phyloP scores from a whole-genome alignment of 2,329 filamentous ascomycete species.

The Fusarium sp. region DNA sequence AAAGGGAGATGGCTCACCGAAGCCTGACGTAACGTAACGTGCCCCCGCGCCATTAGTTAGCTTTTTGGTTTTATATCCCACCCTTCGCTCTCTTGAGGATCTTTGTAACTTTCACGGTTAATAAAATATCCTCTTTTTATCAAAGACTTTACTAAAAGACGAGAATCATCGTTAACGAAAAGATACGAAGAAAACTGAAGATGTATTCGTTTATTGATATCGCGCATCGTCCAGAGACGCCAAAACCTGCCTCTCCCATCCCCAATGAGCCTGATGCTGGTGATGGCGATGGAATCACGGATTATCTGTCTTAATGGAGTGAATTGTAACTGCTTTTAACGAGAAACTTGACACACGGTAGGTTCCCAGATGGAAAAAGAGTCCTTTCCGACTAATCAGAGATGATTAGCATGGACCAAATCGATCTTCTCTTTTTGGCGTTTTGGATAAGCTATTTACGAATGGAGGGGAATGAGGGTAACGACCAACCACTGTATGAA shows the following conservation, averaged over 20 bases:
- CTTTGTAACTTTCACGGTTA: slow-evolving; percentile 2
- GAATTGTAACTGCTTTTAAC: neutral
- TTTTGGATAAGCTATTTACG: neutral
- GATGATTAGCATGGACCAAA: slow-evolving; percentile 25
- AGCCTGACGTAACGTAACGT: slow-evolving; percentile 39
- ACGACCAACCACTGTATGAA: too few relatives aligned
- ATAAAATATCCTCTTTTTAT: neutral
- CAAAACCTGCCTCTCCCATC: slow-evolving; percentile 49
- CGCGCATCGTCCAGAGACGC: slow-evolving; percentile 50
- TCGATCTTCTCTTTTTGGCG: slow-evolving; percentile 20
- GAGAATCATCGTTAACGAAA: neutral
- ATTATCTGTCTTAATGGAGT: slow-evolving; percentile 38
- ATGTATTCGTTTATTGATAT: slow-evolving; percentile 25
- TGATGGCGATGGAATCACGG: slow-evolving; percentile 51
- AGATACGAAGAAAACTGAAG: neutral
- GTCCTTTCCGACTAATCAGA: slow-evolving; percentile 30
- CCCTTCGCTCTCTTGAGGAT: neutral
- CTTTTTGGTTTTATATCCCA: slow-evolving; percentile 29
- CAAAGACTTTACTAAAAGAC: neutral
- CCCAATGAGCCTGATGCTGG: slow-evolving; percentile 50
- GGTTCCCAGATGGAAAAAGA: slow-evolving; percentile 3
- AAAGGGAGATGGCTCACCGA: slow-evolving; percentile 19
- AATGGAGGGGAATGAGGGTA: neutral
- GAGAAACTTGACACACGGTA: slow-evolving; percentile 15
- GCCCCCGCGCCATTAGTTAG: slow-evolving; percentile 30